Evolutionary conservation across 768 basidiomycete genomes (phyloP).

Genomic region (Lactarius sanguifluus): DNA sequence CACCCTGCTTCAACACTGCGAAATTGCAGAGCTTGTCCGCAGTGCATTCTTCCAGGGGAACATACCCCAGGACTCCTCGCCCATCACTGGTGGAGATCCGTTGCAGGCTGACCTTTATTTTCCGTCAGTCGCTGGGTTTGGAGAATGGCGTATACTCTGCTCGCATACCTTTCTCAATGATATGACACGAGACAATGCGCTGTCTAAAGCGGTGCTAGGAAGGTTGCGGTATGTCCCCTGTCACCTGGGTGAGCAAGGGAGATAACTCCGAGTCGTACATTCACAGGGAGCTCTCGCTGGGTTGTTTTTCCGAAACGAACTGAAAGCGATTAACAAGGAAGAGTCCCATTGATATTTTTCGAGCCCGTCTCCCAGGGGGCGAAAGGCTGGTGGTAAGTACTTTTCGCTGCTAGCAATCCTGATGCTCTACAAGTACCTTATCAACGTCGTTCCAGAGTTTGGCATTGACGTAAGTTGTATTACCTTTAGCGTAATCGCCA

Average conservation of each 20-base stretch:
- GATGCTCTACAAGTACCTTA: constrained; percentile 18
- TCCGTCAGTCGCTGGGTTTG: constrained; percentile 9
- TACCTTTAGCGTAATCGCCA: too few species aligned
- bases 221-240: constrained; percentile 12
- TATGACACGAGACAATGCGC: constrained; percentile 2
- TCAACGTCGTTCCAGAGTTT: constrained; percentile 21
- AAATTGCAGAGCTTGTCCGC: not conserved
- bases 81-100: not conserved
- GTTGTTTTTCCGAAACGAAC: constrained; percentile 24
- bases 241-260: not conserved
- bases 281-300: constrained; percentile 23
- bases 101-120: constrained; percentile 22
- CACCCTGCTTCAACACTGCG: not conserved
- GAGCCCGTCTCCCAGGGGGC: constrained; percentile 24
- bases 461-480: constrained; percentile 21
- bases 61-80: not conserved
- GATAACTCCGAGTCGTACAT: not conserved
- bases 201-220: not conserved
- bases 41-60: constrained; percentile 14
- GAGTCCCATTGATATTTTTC: constrained; percentile 24
- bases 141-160: constrained; percentile 21
- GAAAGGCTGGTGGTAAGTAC: constrained; percentile 24
- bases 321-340: constrained; percentile 20
- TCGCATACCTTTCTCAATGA: not conserved
- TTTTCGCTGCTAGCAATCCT: not conserved